Conservation (phyloP, 2,329 filamentous ascomycete genomes). For the Zymoseptoria ardabiliae region DNA sequence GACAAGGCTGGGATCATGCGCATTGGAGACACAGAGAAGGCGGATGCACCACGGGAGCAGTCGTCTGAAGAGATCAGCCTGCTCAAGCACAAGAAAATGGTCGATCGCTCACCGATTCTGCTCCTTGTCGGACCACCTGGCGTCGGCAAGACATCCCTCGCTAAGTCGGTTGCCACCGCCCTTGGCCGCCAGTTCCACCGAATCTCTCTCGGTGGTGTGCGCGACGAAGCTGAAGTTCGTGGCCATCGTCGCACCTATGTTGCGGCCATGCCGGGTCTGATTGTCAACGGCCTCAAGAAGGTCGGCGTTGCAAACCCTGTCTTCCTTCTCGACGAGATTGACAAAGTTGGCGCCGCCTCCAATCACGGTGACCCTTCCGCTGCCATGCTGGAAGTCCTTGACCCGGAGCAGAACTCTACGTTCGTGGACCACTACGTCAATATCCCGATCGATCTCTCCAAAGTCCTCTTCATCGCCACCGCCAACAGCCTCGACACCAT, state of each 20-base stretch:
- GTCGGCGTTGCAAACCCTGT: conserved; percentile 93
- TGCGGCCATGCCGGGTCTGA: conserved; percentile 94
- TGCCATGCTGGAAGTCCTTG: conserved; percentile 94
- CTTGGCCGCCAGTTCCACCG: conserved; percentile 93
- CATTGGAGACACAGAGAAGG: conserved; percentile 46
- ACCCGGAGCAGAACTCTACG: conserved; percentile 91
- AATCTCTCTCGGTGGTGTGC: conserved; percentile 89
- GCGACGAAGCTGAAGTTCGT: conserved; percentile 93
- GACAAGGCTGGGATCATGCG: conserved; percentile 39
- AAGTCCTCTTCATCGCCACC: conserved; percentile 94
- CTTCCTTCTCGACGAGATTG: conserved; percentile 92
- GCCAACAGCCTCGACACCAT: conserved; percentile 94
- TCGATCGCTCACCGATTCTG: conserved; percentile 93
- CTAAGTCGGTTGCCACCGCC: conserved; percentile 84
- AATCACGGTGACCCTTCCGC: conserved; percentile 93
- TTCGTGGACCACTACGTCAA: conserved; percentile 97
- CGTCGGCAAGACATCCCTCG: conserved; percentile 91
- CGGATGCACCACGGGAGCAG: conserved; percentile 35
- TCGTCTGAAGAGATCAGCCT: conserved; percentile 59
- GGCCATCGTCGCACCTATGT: conserved; percentile 94
- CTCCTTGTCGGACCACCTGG: conserved; percentile 89
- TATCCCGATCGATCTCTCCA: conserved; percentile 90
- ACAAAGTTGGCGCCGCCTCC: conserved; percentile 87
- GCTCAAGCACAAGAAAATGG: conserved; percentile 72
- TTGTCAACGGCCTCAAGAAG: conserved; percentile 90